Evolutionary conservation across 2,329 filamentous ascomycete species (phyloP).

Genomic region (Mycosphaerelloides madeirae): DNA sequence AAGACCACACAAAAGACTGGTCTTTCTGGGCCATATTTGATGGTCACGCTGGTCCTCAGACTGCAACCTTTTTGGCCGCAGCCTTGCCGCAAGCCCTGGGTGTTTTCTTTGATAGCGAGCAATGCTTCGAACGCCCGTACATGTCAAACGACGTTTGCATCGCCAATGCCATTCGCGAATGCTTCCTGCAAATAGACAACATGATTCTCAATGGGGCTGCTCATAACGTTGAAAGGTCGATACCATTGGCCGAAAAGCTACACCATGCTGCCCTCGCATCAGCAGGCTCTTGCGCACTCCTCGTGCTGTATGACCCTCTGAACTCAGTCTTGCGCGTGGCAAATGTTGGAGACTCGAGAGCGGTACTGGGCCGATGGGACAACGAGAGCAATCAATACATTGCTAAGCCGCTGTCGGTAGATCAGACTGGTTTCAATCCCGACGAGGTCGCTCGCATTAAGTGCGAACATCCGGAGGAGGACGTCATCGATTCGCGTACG

Average conservation of each 20-base stretch:
- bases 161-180: constrained; percentile 35
- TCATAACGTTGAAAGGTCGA: constrained; percentile 1
- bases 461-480: constrained; percentile 60
- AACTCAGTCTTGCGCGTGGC: constrained; percentile 56
- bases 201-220: constrained; percentile 29
- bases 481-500: constrained; percentile 49
- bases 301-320: constrained; percentile 57
- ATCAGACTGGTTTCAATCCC: constrained; percentile 62
- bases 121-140: constrained; percentile 21
- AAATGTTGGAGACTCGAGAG: constrained; percentile 63
- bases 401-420: constrained; percentile 53
- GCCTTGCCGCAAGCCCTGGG: constrained; percentile 22
- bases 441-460: constrained; percentile 54
- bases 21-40: constrained; percentile 39
- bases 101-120: constrained; percentile 14
- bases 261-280: constrained; percentile 36
- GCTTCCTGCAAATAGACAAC: constrained; percentile 39
- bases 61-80: constrained; percentile 25
- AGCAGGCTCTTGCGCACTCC: constrained; percentile 59
- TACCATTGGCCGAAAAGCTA: constrained; percentile 16
- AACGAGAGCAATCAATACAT: constrained; percentile 44
- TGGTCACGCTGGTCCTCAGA: constrained; percentile 36
- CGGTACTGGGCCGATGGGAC: constrained; percentile 55
- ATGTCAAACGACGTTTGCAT: constrained; percentile 27
- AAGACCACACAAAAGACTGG: constrained; percentile 25